These are phyloP conservation scores for Tuber umbilicatum DNA, from an alignment of 495 filamentous ascomycete genomes.

Conservation along the genomic window DNA sequence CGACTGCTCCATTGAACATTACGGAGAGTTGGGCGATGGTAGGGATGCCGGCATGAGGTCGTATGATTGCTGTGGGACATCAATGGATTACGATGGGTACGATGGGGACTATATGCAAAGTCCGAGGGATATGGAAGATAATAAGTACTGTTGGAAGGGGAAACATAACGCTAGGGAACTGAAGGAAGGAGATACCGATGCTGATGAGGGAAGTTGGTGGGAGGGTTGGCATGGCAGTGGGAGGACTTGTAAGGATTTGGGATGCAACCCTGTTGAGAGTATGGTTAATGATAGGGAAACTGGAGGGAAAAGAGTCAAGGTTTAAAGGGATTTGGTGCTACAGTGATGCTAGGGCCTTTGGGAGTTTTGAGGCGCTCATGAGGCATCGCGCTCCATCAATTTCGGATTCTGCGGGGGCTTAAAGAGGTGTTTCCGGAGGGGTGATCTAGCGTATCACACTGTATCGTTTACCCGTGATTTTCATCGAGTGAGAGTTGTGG, in stretches of 20 bases:
- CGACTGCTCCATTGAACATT: not conserved
- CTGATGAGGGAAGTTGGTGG: not conserved
- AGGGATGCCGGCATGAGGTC: not conserved
- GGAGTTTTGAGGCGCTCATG: not conserved
- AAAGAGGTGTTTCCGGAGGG: not conserved
- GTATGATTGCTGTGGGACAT: not conserved
- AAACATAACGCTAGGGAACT: not conserved
- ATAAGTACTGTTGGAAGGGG: not conserved
- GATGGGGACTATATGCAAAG: not conserved
- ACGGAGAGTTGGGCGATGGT: not conserved
- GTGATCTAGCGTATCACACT: not conserved
- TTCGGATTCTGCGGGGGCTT: not conserved
- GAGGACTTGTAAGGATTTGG: not conserved
- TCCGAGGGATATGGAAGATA: slow-evolving; percentile 1
- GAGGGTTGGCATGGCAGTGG: slow-evolving; percentile 14
- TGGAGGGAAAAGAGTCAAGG: not conserved
- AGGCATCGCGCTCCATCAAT: not conserved
- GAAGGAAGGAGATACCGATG: not conserved
- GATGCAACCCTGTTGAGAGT: not conserved
- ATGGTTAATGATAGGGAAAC: not conserved
- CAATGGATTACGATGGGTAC: not conserved
- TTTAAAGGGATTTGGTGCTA: not conserved
- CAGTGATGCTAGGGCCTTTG: not conserved
- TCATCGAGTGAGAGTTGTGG: not conserved
- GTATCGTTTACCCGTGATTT: not conserved